Base-by-base conservation (phyloP, 2,329 filamentous ascomycete species). In the Ophiostoma ulmi region DNA sequence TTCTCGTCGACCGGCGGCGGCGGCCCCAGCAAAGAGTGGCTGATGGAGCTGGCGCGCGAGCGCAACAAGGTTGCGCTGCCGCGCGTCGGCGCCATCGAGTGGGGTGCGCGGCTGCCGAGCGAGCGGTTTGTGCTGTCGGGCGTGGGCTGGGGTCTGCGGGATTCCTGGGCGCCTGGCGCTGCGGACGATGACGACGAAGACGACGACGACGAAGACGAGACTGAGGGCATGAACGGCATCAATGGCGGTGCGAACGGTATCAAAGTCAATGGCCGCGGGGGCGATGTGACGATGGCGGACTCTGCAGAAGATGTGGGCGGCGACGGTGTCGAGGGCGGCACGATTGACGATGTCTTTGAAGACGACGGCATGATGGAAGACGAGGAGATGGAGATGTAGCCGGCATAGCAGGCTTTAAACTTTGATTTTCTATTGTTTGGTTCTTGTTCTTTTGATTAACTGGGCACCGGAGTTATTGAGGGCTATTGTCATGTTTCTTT, bases 31-130 rank as follows among this genome's bases (percentile, higher is more conserved):
- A 94, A 94, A 77, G 91, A 94, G 74, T 93, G 91, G 79, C 84
- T 94, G 81, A 81, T 89, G 71, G 90, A 93, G 77, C 82, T 93
- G n/a, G 91, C 91, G 14, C 83, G 85, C 73, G 88, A 91, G 77
- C 82, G 89, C 73, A 93, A 93, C 80, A 87, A 86, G 75, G 82
- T 90, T 38, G 85, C 84, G 0, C 79, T 93, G 73, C 89, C 89
- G 26, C 84, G 85, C 72, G 85, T 91, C 20, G 81, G 86, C 14
- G 83, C 86, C 61, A 87, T 86, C 75, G 89, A 91, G 77, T 91
- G 88, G 87, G 89, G 89, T 35, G 84, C 90, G 7, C 81, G 89
- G 13, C 78, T 91, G 72, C 89, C 89, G 1, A 88, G 86, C 75
- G 89, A 91, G 80, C 84, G 88, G 70, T 91, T 90, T 75, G 88